phyloP scores from a whole-genome alignment of 306 rosid species.

The Arachis stenosperma region DNA sequence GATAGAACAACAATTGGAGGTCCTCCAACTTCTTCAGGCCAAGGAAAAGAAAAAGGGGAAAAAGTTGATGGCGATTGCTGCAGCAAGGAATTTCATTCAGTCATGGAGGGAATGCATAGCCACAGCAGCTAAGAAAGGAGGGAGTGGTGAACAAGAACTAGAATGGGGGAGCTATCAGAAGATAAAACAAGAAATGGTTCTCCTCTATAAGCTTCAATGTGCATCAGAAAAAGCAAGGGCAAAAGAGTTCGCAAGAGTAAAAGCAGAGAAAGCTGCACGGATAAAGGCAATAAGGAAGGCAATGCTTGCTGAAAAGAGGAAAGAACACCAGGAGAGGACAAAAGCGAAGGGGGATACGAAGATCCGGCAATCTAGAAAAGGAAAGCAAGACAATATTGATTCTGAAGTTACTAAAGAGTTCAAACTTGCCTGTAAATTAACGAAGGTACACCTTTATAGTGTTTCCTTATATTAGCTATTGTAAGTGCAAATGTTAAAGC shows the following conservation, averaged over 20 bases:
- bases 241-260: slow-evolving; percentile 51
- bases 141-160: slow-evolving; percentile 59
- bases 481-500: slow-evolving; percentile 15
- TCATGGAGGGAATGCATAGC: slow-evolving; percentile 56
- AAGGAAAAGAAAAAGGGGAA: slow-evolving; percentile 48
- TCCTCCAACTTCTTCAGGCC: slow-evolving; percentile 15
- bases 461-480: slow-evolving; percentile 28
- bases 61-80: slow-evolving; percentile 38
- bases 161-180: slow-evolving; percentile 77
- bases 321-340: slow-evolving; percentile 38
- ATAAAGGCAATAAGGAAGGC: slow-evolving; percentile 55
- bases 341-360: slow-evolving; percentile 37
- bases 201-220: slow-evolving; percentile 47
- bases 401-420: slow-evolving; percentile 41
- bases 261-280: slow-evolving; percentile 58
- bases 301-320: slow-evolving; percentile 49
- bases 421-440: slow-evolving; percentile 49
- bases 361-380: slow-evolving; percentile 34
- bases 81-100: slow-evolving; percentile 44
- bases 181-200: slow-evolving; percentile 55
- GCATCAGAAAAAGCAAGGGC: slow-evolving; percentile 56
- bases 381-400: slow-evolving; percentile 43
- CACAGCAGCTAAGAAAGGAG: slow-evolving; percentile 78
- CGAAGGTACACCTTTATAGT: slow-evolving; percentile 53
- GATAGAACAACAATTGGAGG: slow-evolving; percentile 44